Base-by-base conservation (phyloP, 495 filamentous ascomycete genomes). In the Lepidopterella palustris region DNA sequence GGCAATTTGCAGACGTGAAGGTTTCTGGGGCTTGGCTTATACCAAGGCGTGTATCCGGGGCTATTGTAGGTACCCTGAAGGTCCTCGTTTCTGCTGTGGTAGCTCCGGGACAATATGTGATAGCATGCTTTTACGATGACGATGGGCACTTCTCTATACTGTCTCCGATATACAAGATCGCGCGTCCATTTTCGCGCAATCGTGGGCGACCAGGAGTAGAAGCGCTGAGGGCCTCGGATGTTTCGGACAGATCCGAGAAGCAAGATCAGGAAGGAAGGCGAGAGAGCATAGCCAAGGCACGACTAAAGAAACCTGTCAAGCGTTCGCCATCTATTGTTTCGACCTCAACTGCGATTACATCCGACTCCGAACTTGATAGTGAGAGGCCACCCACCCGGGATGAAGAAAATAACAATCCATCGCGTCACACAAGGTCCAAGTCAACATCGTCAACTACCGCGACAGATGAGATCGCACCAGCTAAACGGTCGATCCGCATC, bases 401-500 rank as follows among this genome's bases (percentile, higher is more conserved):
- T 27, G 63, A 53, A 50, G 64, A 58, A 25, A 59, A 65, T 61
- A 77, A 73, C 52, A 67, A 54, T 20, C 66, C 76, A 55, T 61
- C 73, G 48, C 73, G 57, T 59, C 80, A 79, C 67, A 68, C 72
- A 25, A 80, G 84, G 56, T 79, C 83, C 11, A 84, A 84, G 65
- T 80, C 68, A 27, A 68, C 63, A 39, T 42, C 18, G 71, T 52
- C 69, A 15, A 67, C 65, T 9, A 56, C 71, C 54, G 60, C 79
- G 65, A 72, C 55, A 18, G 89, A 84, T 70, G 89, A 82, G 59
- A 79, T 78, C 58, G 74, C 79, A 50, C 88, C 83, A 59, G 72
- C 84, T 2, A 82, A 89, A 61, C 83, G 90, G 28, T 92, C 90
- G 15, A 95, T 96, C 61, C 82, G 90, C 27, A 96, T 97, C 64